phyloP scores from a whole-genome alignment of 768 basidiomycete species.

The Terana coerulea region DNA sequence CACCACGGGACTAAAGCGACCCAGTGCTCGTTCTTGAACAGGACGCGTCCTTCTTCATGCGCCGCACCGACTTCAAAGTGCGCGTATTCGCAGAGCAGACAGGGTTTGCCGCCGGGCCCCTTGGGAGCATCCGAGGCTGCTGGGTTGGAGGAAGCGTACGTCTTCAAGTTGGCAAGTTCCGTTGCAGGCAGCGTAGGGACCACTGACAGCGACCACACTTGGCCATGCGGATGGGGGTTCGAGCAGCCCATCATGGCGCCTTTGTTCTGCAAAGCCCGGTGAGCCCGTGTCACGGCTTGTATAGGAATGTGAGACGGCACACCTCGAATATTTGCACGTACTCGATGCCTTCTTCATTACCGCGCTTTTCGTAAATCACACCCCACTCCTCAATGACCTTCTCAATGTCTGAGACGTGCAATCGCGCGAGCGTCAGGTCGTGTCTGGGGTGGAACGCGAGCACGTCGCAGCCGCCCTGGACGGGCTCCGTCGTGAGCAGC shows the following conservation, averaged over 20 bases:
- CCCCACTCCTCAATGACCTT: conserved; percentile 73
- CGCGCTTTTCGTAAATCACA: conserved; percentile 54
- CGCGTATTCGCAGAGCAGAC: conserved; percentile 79
- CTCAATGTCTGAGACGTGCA: conserved; percentile 54
- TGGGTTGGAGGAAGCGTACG: conserved; percentile 37
- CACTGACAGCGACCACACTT: conserved; percentile 77
- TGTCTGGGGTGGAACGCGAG: conserved; percentile 84
- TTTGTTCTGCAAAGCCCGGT: conserved; percentile 41
- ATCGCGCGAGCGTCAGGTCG: conserved; percentile 75
- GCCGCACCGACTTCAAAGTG: conserved; percentile 51
- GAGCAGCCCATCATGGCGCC: conserved; percentile 95
- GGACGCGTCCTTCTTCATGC: conserved; percentile 53
- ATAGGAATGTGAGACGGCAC: not conserved
- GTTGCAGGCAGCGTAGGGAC: conserved; percentile 68
- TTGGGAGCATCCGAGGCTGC: conserved; percentile 45
- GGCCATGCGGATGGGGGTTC: conserved; percentile 92
- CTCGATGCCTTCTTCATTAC: conserved; percentile 60
- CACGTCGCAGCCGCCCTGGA: conserved; percentile 85
- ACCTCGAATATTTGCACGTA: conserved; percentile 92
- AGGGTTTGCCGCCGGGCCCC: conserved; percentile 55
- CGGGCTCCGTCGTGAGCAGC: conserved; percentile 58
- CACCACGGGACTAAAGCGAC: conserved; percentile 90
- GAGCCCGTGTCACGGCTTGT: not conserved
- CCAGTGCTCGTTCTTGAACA: conserved; percentile 73
- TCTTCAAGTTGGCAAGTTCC: conserved; percentile 56